Conservation (phyloP, 148 eudicot genomes). For the Cornus suecica region DNA sequence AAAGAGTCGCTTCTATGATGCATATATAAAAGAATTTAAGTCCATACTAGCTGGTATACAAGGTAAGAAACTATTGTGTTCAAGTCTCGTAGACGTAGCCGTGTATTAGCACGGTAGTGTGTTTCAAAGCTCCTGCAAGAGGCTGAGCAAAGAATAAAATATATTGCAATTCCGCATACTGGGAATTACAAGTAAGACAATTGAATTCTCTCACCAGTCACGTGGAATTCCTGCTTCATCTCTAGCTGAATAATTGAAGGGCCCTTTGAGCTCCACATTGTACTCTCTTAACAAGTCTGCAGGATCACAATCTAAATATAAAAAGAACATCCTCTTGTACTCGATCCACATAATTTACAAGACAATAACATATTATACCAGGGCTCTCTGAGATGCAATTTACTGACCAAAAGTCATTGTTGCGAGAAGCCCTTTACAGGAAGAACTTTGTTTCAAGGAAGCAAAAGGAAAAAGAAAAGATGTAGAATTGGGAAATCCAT, state of each 20-base stretch:
- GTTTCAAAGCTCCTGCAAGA: too few relatives aligned
- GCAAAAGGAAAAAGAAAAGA: too few relatives aligned
- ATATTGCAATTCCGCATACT: too few relatives aligned
- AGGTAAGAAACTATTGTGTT: background rate
- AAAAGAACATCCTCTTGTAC: background rate
- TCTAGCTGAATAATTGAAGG: constrained; percentile 83
- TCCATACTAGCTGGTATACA: background rate
- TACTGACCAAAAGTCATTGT: too few relatives aligned
- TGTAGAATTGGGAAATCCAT: too few relatives aligned
- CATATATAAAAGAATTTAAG: background rate
- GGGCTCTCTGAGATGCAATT: too few relatives aligned
- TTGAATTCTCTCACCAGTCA: constrained; percentile 55
- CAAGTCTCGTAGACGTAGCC: too few relatives aligned
- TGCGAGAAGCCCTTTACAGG: too few relatives aligned
- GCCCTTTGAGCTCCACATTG: constrained; percentile 75
- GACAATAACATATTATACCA: too few relatives aligned
- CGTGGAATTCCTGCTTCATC: constrained; percentile 89
- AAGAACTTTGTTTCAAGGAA: too few relatives aligned
- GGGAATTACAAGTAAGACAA: too few relatives aligned
- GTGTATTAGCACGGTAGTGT: too few relatives aligned
- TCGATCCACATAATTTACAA: background rate
- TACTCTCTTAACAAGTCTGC: constrained; percentile 74
- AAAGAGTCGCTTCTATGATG: background rate
- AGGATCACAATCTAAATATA: background rate
- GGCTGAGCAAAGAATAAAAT: background rate